These are phyloP conservation scores for Lentinula detonsa DNA, from an alignment of 768 basidiomycete species.

Conservation along the genomic window DNA sequence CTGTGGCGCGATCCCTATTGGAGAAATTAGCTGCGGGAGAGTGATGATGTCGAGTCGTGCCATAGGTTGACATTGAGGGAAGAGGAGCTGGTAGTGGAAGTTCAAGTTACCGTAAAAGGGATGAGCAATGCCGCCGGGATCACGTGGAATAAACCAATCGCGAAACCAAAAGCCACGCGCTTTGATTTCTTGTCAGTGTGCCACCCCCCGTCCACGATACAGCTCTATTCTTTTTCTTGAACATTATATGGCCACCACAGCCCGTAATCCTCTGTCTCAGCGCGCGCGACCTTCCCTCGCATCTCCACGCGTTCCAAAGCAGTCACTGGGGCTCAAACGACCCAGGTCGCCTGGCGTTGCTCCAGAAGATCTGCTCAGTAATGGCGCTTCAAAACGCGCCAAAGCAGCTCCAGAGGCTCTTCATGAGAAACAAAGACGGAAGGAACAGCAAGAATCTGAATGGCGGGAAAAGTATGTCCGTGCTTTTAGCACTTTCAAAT, in stretches of 20 bases:
- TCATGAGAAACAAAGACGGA: neutral
- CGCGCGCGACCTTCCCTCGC: constrained; percentile 30
- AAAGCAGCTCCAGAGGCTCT: constrained; percentile 22
- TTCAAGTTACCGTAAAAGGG: neutral
- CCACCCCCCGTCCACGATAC: neutral
- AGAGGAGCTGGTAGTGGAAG: neutral
- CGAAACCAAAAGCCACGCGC: neutral
- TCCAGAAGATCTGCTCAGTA: constrained; percentile 34
- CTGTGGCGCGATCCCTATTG: constrained; percentile 33
- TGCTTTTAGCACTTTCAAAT: constrained; percentile 79
- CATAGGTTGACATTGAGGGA: constrained; percentile 43
- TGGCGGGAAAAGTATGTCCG: constrained; percentile 81
- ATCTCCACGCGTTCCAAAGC: constrained; percentile 23
- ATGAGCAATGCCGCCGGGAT: neutral
- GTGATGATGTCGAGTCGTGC: constrained; percentile 43
- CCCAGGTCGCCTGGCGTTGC: constrained; percentile 26
- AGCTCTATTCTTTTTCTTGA: constrained; percentile 16
- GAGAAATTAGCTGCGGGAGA: constrained; percentile 21
- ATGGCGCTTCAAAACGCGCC: constrained; percentile 37
- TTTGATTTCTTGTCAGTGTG: neutral
- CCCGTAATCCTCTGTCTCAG: constrained; percentile 42
- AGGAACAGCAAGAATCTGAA: constrained; percentile 42
- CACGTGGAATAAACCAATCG: neutral
- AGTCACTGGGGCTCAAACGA: constrained; percentile 14
- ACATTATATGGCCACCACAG: constrained; percentile 36